Evolutionary conservation across 495 filamentous ascomycete genomes (phyloP), one percentile per base, ranked within the genome.

Genomic region (Podospora didyma): DNA sequence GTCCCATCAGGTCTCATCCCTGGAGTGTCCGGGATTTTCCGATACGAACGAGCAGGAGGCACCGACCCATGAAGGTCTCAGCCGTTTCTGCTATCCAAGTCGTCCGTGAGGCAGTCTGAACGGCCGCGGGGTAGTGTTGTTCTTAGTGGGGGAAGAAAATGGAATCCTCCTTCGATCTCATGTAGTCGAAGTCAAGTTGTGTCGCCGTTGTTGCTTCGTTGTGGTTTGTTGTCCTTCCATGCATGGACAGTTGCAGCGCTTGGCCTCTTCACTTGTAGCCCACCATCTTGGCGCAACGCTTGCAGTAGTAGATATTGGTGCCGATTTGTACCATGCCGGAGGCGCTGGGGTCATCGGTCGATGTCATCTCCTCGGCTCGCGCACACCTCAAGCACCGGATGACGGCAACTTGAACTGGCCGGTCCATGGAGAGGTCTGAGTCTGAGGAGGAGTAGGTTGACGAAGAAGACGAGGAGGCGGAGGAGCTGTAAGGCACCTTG

Each of bases 271-370:
- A 89, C 48, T 79, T 80, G 56, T 83, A 90, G 58, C 88, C 88
- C 23, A 89, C 85, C 66, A 88, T 83, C 50, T 79, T 79, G 19
- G 88, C 87, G 68, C 87, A 91, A 26, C 86, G 82, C 52, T 78
- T 82, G 73, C 88, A 91, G 66, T 91, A 91, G 69, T 89, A 91
- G 51, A 88, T 85, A 62, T 89, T 90, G 73, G 86, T 86, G 24
- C 86, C 86, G 60, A 89, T 86, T 49, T 82, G 81, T 7, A 91
- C 82, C 67, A 85, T 86, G 17, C 82, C 83, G 28, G 66, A 67
- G 9, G 77, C 69, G 42, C 60, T 74, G 20, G 72, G 74, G 65
- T 83, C 78, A 62, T 82, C 80, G n/a, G 75, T 77, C 44, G 76
- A 75, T 19, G 78, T 78, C 19, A 75, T 72, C 67, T 83, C 80